Conservation (phyloP, 1,284 basidiomycete genomes). For the Cutaneotrichosporon daszewskae region DNA sequence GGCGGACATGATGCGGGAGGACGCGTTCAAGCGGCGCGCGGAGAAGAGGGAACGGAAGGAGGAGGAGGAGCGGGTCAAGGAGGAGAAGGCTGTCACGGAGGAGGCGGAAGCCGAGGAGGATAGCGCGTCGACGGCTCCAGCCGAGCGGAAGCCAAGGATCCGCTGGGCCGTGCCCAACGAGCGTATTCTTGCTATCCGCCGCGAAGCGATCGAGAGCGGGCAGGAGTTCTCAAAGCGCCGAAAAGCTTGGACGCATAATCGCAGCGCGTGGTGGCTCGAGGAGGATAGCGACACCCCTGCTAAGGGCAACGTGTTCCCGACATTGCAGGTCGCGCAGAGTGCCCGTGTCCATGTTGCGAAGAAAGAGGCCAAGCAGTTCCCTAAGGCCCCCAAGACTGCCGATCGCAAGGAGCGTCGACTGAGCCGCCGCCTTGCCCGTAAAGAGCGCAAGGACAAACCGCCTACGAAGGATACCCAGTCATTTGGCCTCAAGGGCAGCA, state of each 20-base stretch:
- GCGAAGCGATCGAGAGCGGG: conserved; percentile 29
- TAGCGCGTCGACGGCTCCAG: neutral
- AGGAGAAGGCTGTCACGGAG: neutral
- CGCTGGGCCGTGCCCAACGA: conserved; percentile 32
- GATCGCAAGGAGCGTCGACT: too few species aligned
- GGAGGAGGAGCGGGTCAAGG: neutral
- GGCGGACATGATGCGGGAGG: conserved; percentile 24
- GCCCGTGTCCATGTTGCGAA: too few species aligned
- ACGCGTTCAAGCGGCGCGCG: too few species aligned
- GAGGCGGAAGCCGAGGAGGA: neutral
- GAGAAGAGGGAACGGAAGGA: neutral
- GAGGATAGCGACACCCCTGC: neutral
- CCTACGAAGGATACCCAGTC: too few species aligned
- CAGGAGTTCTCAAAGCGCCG: conserved; percentile 26
- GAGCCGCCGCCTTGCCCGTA: too few species aligned
- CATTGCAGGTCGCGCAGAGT: too few species aligned
- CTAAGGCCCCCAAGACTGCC: too few species aligned
- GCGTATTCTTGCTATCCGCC: conserved; percentile 23
- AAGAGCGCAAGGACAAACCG: too few species aligned
- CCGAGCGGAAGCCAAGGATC: too few species aligned
- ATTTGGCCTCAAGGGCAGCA: too few species aligned
- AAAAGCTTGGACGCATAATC: neutral
- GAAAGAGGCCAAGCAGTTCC: too few species aligned
- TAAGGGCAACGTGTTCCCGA: too few species aligned
- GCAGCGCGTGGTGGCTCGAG: neutral